Evolutionary conservation across 2,329 filamentous ascomycete genomes (phyloP).

Genomic region (Epichloe festucae): DNA sequence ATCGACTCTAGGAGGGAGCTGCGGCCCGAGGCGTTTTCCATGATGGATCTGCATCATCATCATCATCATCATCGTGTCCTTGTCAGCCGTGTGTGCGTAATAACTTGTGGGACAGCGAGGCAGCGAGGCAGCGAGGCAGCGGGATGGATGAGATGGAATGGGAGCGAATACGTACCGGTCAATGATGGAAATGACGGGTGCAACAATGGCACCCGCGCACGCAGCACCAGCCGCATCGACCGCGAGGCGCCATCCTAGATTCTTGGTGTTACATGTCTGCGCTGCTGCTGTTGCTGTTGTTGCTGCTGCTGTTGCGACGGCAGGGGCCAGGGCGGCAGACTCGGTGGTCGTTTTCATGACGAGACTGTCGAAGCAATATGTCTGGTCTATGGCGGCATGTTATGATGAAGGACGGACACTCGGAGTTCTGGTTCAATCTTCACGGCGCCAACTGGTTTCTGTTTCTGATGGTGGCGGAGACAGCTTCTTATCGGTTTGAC

Average conservation of each 20-base stretch:
- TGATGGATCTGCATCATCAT: constrained; percentile 46
- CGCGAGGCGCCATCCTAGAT: constrained; percentile 51
- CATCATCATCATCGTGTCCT: not conserved
- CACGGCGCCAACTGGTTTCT: too few relatives aligned
- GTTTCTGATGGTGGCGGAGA: not conserved
- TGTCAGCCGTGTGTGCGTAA: too few relatives aligned
- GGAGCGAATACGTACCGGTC: constrained; percentile 51
- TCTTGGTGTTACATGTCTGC: constrained; percentile 58
- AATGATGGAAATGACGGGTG: constrained; percentile 76
- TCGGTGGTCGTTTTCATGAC: not conserved
- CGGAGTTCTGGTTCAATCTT: too few relatives aligned
- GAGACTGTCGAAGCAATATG: not conserved
- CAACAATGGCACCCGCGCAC: constrained; percentile 61
- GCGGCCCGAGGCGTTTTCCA: constrained; percentile 67
- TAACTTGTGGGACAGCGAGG: too few relatives aligned
- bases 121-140: too few relatives aligned
- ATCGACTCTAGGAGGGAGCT: constrained; percentile 47
- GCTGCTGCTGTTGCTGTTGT: not conserved
- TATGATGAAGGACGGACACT: too few relatives aligned
- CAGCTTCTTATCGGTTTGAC: not conserved
- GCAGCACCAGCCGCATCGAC: constrained; percentile 58
- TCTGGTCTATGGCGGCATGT: not conserved
- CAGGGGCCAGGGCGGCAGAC: not conserved
- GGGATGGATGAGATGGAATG: not conserved
- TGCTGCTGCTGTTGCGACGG: not conserved